Percentiles rank a stretch among this genome's conserved stretches.
phyloP scores from a whole-genome alignment of 2,329 filamentous ascomycete genomes.

The Exophiala phaeomuriformis region DNA sequence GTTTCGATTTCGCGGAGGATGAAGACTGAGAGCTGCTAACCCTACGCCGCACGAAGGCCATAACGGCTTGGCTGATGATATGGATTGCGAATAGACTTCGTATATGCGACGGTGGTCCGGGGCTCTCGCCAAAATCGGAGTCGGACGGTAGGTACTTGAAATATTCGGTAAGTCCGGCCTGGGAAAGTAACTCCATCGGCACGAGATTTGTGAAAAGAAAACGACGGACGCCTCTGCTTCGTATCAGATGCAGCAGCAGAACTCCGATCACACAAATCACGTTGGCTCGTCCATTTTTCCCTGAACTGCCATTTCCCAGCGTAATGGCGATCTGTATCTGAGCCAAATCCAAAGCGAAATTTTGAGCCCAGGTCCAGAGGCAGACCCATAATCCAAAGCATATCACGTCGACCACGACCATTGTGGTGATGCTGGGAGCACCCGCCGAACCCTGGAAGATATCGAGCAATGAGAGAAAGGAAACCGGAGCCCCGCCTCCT shows the following conservation, averaged over 20 bases:
- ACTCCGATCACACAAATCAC: slow-evolving; percentile 41
- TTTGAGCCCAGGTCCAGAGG: slow-evolving; percentile 78
- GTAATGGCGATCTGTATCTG: slow-evolving; percentile 91
- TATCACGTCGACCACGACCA: slow-evolving; percentile 74
- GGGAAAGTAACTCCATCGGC: slow-evolving; percentile 39
- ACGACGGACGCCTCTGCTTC: slow-evolving; percentile 43
- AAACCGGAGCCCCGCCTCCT: slow-evolving; percentile 67
- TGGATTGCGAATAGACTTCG: slow-evolving; percentile 44
- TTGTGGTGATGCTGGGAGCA: slow-evolving; percentile 76
- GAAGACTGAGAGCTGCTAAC: slow-evolving; percentile 39
- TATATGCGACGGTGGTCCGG: slow-evolving; percentile 38
- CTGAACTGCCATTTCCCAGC: slow-evolving; percentile 65
- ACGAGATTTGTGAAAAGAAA: slow-evolving; percentile 43
- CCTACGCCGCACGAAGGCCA: slow-evolving; percentile 42
- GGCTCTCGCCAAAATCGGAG: slow-evolving; percentile 33
- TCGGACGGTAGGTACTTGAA: slow-evolving; percentile 39
- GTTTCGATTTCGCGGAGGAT: slow-evolving; percentile 36
- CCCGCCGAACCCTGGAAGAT: slow-evolving; percentile 83
- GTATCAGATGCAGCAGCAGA: slow-evolving; percentile 40
- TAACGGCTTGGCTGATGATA: slow-evolving; percentile 43
- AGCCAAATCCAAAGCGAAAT: slow-evolving; percentile 79
- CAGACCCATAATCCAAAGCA: slow-evolving; percentile 81
- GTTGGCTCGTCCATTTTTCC: slow-evolving; percentile 42
- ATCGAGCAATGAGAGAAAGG: slow-evolving; percentile 73
- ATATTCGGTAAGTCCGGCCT: slow-evolving; percentile 38